Evolutionary conservation across 106 monocot species (phyloP), one percentile per base, ranked within the genome.

Genomic region (Apostasia ramifera): DNA sequence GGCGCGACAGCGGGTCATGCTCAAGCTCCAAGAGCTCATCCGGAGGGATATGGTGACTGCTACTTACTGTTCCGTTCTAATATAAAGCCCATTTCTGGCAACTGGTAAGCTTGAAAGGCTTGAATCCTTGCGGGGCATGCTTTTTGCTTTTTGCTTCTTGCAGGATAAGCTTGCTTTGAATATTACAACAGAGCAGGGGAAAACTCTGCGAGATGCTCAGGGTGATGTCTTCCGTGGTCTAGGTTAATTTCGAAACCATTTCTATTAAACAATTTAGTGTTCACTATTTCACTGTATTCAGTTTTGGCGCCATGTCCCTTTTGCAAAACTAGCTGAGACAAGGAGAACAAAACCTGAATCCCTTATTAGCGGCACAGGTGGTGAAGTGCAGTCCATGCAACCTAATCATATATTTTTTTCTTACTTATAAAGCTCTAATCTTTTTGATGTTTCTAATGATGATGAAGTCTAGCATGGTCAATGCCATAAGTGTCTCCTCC

Each of bases 141-240:
- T 37, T 44, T 42, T 42, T 6, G 26, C 26, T 37, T 44, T 42
- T 42, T 78, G 11, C 7, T 73, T 70, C 38, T 67, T 59, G 37
- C 69, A 98, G 97, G 97, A 98, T 72, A 98, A 90, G 76, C 82
- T 98, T 52, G 89, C 97, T 8, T 47, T 87, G 70, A 98, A 85
- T 74, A 98, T 98, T 60, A 98, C 97, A 0, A 87, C 84, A 6
- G 97, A 98, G 70, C 97, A 98, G 73, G 97, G 97, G 46, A 98
- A 92, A 68, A 98, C 97, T 6, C 71, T 98, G 1, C 72, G 74
- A 68, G 97, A 98, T 81, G 92, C 92, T 2, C 89, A 90, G 68
- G 97, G 97, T 8, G 97, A 98, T 83, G 97, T 98, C 44, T 98
- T 98, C 57, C 86, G 97, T 73, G 97, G 97, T 1, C 76, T 98